phyloP scores from a whole-genome alignment of 345 rosid genomes.

The Pugionium dolabratum region DNA sequence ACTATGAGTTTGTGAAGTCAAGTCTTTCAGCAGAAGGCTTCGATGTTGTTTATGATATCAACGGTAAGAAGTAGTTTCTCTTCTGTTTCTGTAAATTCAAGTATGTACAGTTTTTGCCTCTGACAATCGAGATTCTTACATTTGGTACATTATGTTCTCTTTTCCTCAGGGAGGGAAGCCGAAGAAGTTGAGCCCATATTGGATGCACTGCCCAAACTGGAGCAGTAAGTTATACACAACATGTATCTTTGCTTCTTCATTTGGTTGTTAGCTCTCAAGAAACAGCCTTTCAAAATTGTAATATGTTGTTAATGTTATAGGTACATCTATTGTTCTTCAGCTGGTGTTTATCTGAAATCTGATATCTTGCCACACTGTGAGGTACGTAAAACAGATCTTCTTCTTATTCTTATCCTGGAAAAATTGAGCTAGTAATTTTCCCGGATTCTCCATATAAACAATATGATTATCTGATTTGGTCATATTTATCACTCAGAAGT shows the following conservation, averaged over 20 bases:
- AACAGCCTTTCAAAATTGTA: constrained; percentile 11
- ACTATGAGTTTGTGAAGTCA: constrained; percentile 87
- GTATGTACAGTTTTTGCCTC: not conserved
- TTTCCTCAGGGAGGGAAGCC: constrained; percentile 76
- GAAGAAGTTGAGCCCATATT: constrained; percentile 87
- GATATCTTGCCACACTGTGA: constrained; percentile 81
- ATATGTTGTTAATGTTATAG: constrained; percentile 45
- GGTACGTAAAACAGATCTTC: constrained; percentile 47
- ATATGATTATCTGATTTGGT: not conserved
- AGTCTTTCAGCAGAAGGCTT: constrained; percentile 93
- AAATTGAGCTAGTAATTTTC: not conserved
- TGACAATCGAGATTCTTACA: not conserved
- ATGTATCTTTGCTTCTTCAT: constrained; percentile 5
- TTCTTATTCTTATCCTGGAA: constrained; percentile 1
- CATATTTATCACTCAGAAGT: constrained; percentile 26
- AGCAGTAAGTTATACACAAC: constrained; percentile 60
- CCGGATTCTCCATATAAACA: not conserved
- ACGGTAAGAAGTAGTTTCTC: constrained; percentile 49
- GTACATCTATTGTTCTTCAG: constrained; percentile 94
- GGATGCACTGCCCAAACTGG: constrained; percentile 89
- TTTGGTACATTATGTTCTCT: constrained; percentile 9
- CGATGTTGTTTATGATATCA: constrained; percentile 93
- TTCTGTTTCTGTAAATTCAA: constrained; percentile 4
- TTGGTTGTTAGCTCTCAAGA: not conserved
- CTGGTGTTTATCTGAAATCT: constrained; percentile 91